Conservation (phyloP, 805 yeast genomes). For the Ogataea siamensis region DNA sequence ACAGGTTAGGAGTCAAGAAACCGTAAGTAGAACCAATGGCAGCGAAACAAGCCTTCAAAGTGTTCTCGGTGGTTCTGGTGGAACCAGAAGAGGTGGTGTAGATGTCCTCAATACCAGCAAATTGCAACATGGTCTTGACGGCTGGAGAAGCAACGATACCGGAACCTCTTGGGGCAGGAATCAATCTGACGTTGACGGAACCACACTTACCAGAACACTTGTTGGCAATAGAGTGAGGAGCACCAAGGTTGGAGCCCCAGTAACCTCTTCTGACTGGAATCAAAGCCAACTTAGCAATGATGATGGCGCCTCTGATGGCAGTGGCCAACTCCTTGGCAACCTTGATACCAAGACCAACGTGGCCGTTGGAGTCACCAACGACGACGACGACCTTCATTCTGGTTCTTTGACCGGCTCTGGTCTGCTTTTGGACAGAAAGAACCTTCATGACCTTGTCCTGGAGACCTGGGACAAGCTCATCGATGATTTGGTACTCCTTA, state of each 20-base stretch:
- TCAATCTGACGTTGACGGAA: conserved; percentile 96
- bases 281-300: conserved; percentile 97
- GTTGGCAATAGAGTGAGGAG: conserved; percentile 97
- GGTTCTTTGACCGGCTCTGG: conserved; percentile 99
- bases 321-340: conserved; percentile 99
- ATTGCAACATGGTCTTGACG: conserved; percentile 97
- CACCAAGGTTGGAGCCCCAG: conserved; percentile 99
- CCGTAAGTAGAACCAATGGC: conserved; percentile 99
- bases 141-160: conserved; percentile 99
- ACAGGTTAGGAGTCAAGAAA: conserved; percentile 99
- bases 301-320: conserved; percentile 99
- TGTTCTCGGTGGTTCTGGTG: conserved; percentile 99
- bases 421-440: conserved; percentile 99
- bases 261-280: conserved; percentile 99
- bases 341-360: conserved; percentile 99
- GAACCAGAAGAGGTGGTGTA: conserved; percentile 98
- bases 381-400: conserved; percentile 99
- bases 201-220: conserved; percentile 99
- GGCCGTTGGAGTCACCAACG: conserved; percentile 99
- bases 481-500: conserved; percentile 99
- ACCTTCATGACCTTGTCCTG: conserved; percentile 99
- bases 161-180: conserved; percentile 99
- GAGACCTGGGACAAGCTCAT: conserved; percentile 90
- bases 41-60: conserved; percentile 98
- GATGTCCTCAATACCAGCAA: conserved; percentile 99